phyloP scores from a whole-genome alignment of 176 grass and related monocot genomes.

The Areca catechu region DNA sequence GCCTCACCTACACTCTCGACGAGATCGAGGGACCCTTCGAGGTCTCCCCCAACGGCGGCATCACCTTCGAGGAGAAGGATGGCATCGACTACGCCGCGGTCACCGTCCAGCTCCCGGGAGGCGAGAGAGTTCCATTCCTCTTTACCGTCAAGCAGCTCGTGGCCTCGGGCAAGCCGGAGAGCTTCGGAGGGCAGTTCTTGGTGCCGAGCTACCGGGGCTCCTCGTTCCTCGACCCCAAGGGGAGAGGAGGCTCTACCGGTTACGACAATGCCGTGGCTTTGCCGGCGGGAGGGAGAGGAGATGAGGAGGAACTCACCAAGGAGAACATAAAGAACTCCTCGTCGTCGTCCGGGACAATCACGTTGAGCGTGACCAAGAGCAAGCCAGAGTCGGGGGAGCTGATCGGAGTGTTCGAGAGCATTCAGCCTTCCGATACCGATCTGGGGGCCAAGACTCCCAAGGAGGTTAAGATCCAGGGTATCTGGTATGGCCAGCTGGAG shows the following conservation, averaged over 20 bases:
- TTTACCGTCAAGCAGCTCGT: conserved; percentile 85
- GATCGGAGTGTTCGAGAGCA: conserved; percentile 75
- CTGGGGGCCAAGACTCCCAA: conserved; percentile 73
- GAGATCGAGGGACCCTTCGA: conserved; percentile 82
- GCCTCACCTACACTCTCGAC: conserved; percentile 85
- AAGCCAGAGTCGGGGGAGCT: conserved; percentile 55
- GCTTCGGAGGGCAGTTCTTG: conserved; percentile 66
- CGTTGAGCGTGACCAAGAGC: conserved; percentile 66
- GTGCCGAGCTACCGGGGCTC: conserved; percentile 76
- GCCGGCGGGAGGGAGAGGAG: conserved; percentile 73
- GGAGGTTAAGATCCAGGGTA: conserved; percentile 84
- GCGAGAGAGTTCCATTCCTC: conserved; percentile 80
- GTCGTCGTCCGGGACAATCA: conserved; percentile 58
- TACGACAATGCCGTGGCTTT: conserved; percentile 83
- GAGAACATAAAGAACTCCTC: conserved; percentile 73
- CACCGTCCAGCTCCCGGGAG: conserved; percentile 67
- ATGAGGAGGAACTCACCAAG: conserved; percentile 76
- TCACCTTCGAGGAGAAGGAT: conserved; percentile 86
- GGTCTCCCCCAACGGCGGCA: conserved; percentile 35
- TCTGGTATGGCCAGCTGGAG: conserved; percentile 82
- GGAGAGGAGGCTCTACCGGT: conserved; percentile 61
- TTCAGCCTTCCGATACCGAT: conserved; percentile 83
- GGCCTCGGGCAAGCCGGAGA: conserved; percentile 69
- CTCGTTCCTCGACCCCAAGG: conserved; percentile 84
- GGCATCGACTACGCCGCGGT: conserved; percentile 83